phyloP scores from a whole-genome alignment of 768 basidiomycete species.

The Naematelia aurantialba region DNA sequence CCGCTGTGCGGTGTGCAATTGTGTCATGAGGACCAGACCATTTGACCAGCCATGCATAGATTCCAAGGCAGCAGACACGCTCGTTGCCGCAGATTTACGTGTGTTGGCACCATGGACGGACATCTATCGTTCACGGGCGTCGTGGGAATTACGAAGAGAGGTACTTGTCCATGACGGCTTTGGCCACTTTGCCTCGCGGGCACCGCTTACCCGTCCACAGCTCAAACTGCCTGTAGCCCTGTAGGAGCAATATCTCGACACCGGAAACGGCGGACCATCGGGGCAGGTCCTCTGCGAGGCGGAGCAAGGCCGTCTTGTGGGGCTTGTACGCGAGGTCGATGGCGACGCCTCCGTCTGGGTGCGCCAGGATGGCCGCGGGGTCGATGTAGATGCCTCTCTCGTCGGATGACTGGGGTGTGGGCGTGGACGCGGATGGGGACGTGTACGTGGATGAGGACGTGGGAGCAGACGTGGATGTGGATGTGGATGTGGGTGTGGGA shows the following conservation, averaged over 20 bases:
- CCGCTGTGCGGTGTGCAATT: not conserved
- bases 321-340: conserved; percentile 96
- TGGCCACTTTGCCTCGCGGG: conserved; percentile 38
- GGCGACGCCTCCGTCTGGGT: conserved; percentile 63
- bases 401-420: no score
- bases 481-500: no score
- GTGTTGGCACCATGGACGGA: no score
- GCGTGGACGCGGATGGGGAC: no score
- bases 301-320: conserved; percentile 72
- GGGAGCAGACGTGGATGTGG: no score
- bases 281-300: conserved; percentile 56
- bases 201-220: conserved; percentile 46
- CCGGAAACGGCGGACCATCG: conserved; percentile 44
- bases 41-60: no score
- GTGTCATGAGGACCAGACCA: no score
- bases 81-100: no score
- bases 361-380: conserved; percentile 57
- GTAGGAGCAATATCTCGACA: conserved; percentile 47
- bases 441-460: no score
- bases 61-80: no score
- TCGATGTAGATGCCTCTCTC: conserved; percentile 36
- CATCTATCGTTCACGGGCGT: no score
- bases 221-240: conserved; percentile 47
- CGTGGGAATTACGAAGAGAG: conserved; percentile 3
- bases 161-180: conserved; percentile 43